Base-by-base conservation (phyloP, 345 rosid species). In the Eucalyptus tenuipes region DNA sequence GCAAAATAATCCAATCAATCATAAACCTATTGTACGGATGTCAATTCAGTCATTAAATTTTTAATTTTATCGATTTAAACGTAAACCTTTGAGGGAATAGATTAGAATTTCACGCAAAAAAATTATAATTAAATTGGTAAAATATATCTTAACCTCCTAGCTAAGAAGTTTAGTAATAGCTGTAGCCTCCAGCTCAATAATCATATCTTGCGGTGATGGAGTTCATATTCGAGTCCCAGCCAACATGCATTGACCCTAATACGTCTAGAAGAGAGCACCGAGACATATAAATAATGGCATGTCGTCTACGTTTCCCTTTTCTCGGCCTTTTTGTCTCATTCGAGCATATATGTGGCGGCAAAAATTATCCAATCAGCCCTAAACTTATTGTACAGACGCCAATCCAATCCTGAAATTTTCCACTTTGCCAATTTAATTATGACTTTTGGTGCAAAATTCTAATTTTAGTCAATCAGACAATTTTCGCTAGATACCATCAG, bases 401-500 rank as follows among this genome's bases (percentile, higher is more conserved):
- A 55, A 55, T 55, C 2, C 0, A 10, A 2, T 24, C 61, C 1
- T 55, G 3, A 22, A 22, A 24, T 24, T 22, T 24, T 55, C 13
- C 7, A 55, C 6, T 55, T 55, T 55, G 13, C 29, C 13, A 55
- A 55, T 55, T 55, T 24, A 55, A 22, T 55, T 8, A 0, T 9
- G 13, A 4, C 10, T 24, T 25, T 55, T 55, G 6, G 29, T 22
- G 27, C 1, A 3, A 24, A 24, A 24, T 55, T 55, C 29, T 24
- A 24, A 55, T 24, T 55, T 55, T 55, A 55, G 61, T 55, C 6
- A 55, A 22, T 55, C 0, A 0, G 6, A 8, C 29, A 55, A 55
- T 24, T 55, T 55, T 9, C 0, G 0, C 6, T 55, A 7, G 3
- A 55, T 4, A 55, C 2, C 10, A 0, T 55, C 1, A 24, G 4